Base-by-base conservation (phyloP, 169 alveolate species). In the Neospora caninum region DNA sequence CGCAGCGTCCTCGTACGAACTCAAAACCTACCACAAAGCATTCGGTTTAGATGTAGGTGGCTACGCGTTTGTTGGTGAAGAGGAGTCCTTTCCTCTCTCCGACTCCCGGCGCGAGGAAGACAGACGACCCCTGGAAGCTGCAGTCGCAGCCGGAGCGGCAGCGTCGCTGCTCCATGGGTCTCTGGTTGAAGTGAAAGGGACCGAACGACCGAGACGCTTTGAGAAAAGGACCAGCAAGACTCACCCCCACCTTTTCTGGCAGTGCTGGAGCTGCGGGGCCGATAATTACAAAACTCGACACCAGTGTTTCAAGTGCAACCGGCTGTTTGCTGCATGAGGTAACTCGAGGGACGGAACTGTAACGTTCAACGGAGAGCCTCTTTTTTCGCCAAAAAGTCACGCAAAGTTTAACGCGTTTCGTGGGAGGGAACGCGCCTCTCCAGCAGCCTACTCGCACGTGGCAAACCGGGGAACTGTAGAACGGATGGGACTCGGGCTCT, bases 261-360 rank as follows among this genome's bases (percentile, higher is more conserved):
- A 88, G 91, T 92, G 94, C 91, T 92, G 94, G 94, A 83, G 80
- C 38, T 92, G 94, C 86, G 41, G 87, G 38, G 94, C 94, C 43
- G 83, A 53, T 64, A 92, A 92, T 29, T 83, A 64, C 69, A 92
- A 92, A 53, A 80, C 94, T 29, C 22, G 94, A 22, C 94, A 92
- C 69, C 94, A 92, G 49, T 92, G 94, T 83, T 45, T 39, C 70
- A 80, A 82, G 86, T 92, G 94, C 73, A 92, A 92, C 67, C 82
- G 94, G 9, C 91, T 92, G 54, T 91, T 43, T 80, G 39, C 86
- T 13, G 43, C 31, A 4, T 78, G 86, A 78, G 10, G 42, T 13
- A 49, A 49, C 58, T 49, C 58, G 58, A 49, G 58, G 58, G 13
- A 49, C 58, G 58, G 4, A 13, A 13, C 42, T 69, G 42, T 18